Percentiles rank a stretch among this genome's conserved stretches.
Evolutionary conservation across 768 basidiomycete species (phyloP).

Genomic region (Hydnomerulius pinastri): DNA sequence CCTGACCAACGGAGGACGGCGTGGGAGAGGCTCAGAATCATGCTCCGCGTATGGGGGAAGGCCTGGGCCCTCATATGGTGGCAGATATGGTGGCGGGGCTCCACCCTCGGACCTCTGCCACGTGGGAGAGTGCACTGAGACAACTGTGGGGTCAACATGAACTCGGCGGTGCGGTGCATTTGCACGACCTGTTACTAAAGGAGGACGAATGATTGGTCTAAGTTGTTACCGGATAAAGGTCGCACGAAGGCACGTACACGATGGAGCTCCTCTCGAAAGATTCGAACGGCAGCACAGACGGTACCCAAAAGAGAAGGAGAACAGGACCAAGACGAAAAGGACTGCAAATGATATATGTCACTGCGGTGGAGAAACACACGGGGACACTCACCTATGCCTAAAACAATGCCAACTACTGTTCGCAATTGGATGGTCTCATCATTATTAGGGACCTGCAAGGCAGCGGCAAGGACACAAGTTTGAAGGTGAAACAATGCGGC

Average conservation of each 20-base stretch:
- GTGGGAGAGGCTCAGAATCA: background rate
- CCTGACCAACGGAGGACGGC: slow-evolving; percentile 2
- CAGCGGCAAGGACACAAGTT: background rate
- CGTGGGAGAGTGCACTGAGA: background rate
- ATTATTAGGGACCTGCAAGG: background rate
- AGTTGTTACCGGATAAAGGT: too few species aligned
- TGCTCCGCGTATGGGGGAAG: slow-evolving; percentile 13
- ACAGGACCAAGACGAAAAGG: slow-evolving; percentile 13
- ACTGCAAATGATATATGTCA: slow-evolving; percentile 11
- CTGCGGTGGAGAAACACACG: background rate
- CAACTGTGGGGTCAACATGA: slow-evolving; percentile 5
- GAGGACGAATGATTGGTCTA: too few species aligned
- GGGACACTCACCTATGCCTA: slow-evolving; percentile 14
- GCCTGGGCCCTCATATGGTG: slow-evolving; percentile 11
- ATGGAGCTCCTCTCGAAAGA: too few species aligned
- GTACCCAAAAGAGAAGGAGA: background rate
- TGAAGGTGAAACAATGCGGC: background rate
- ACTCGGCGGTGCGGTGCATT: background rate
- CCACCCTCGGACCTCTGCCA: too few species aligned
- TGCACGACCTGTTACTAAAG: background rate
- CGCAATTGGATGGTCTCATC: slow-evolving; percentile 3
- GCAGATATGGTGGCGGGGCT: too few species aligned
- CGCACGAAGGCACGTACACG: too few species aligned
- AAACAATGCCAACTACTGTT: slow-evolving; percentile 12
- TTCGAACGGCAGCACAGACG: background rate